Percentiles rank a stretch among this genome's conserved stretches.
These are phyloP conservation scores for Candida nanaspora DNA, from an alignment of 805 yeast genomes.

Conservation along the genomic window DNA sequence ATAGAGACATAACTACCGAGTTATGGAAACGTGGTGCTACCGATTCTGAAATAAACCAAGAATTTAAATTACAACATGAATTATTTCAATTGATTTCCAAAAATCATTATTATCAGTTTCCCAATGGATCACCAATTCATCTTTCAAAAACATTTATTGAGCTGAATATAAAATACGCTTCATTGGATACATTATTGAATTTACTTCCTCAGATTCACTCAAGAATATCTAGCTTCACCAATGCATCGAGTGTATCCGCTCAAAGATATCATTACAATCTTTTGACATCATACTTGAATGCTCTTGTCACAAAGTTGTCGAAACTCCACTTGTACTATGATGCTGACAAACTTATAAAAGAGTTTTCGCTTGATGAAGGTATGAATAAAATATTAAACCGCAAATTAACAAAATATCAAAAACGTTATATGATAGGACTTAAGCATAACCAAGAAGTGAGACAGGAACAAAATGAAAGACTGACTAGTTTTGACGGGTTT, in stretches of 20 bases:
- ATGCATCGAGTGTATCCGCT: neutral
- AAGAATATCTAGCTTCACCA: neutral
- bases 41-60: slow-evolving; percentile 3
- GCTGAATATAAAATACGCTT: neutral
- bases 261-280: slow-evolving; percentile 12
- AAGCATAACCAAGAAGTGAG: slow-evolving; percentile 1
- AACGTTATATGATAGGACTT: slow-evolving; percentile 11
- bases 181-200: neutral
- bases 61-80: slow-evolving; percentile 12
- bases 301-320: slow-evolving; percentile 15
- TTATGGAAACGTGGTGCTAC: slow-evolving; percentile 10
- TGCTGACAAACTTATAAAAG: slow-evolving; percentile 20
- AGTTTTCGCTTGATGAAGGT: slow-evolving; percentile 15
- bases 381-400: slow-evolving; percentile 13
- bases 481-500: neutral
- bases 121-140: neutral
- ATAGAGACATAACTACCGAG: slow-evolving; percentile 12
- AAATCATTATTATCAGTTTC: neutral
- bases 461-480: slow-evolving; percentile 8
- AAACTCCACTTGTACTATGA: slow-evolving; percentile 15
- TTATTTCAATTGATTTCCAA: slow-evolving; percentile 13
- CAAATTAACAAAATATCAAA: slow-evolving; percentile 11
- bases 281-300: slow-evolving; percentile 14
- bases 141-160: neutral
- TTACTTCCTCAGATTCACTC: neutral